Base-by-base conservation (phyloP, 805 yeast species). In the Wickerhamomyces canadensis region DNA sequence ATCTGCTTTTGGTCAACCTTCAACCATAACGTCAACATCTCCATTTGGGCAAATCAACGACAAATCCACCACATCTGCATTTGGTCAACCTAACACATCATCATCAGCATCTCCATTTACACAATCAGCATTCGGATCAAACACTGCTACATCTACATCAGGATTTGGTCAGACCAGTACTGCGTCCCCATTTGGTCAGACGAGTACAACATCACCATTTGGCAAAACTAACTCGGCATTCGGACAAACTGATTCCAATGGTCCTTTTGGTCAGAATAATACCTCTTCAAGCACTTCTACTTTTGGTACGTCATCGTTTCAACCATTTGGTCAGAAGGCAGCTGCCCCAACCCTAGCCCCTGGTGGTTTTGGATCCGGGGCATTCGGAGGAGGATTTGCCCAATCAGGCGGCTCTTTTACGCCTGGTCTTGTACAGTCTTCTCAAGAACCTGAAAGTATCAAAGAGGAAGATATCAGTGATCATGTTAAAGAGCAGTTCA, bases 401-500 rank as follows among this genome's bases (percentile, higher is more conserved):
- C 7, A 21, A 7, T 7, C 23, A 10, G 29, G 35, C 8, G 47
- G 48, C 2, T 30, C 40, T 6, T 47, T 49, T 35, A 40, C 43
- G 12, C 54, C 52, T 27, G 29, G 48, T 6, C 53, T 58, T 30
- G 37, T 40, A 12, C 75, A 70, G 46, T 68, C 66, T 24, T 45
- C 43, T 3, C 49, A 53, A 5, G 56, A 60, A 29, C 55, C 54
- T 5, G 60, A 40, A 40, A 59, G 46, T 9, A 44, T 56, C 0
- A 48, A 48, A 3, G 48, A 58, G 5, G 64, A 60, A 0, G 74
- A 70, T 4, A 47, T 78, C 4, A 60, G 72, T 33, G 71, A 68
- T 5, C 60, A 51, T 3, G 65, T 77, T 0, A 33, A 64, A 9
- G 63, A 59, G 6, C 69, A 70, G 17, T 86, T 84, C 54, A 53